Evolutionary conservation across 208 protist species (phyloP).

Genomic region (Leishmania braziliensis): DNA sequence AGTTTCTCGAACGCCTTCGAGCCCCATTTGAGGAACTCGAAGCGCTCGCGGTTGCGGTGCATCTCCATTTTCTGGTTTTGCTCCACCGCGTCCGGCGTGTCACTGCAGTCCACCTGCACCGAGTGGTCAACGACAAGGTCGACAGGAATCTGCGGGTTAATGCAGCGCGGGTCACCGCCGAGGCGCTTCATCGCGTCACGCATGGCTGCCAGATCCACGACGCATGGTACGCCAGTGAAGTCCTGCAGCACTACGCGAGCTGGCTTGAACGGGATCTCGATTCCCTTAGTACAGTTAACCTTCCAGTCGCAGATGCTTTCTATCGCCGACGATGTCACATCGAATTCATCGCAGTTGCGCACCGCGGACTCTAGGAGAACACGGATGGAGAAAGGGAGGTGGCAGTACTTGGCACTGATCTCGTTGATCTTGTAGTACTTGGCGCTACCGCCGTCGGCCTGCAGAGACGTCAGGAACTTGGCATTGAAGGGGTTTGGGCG

Average conservation of each 20-base stretch:
- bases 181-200: constrained; percentile 92
- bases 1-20: constrained; percentile 95
- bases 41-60: constrained; percentile 95
- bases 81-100: constrained; percentile 73
- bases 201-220: constrained; percentile 97
- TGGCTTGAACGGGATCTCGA: constrained; percentile 97
- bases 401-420: constrained; percentile 78
- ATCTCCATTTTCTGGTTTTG: constrained; percentile 95
- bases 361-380: constrained; percentile 96
- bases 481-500: constrained; percentile 69
- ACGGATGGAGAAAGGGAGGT: constrained; percentile 95
- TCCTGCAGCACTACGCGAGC: constrained; percentile 96
- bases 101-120: constrained; percentile 92
- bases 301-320: constrained; percentile 95
- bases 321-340: constrained; percentile 90
- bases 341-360: constrained; percentile 96
- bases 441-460: constrained; percentile 50
- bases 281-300: constrained; percentile 82
- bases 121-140: constrained; percentile 98
- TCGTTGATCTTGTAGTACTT: constrained; percentile 89
- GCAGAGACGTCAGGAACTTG: constrained; percentile 69
- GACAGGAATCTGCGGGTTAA: constrained; percentile 97
- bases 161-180: constrained; percentile 90
- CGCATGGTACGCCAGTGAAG: constrained; percentile 96
- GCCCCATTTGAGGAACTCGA: constrained; percentile 98